Evolutionary conservation across 2,329 filamentous ascomycete genomes (phyloP), one percentile per base, ranked within the genome.

Genomic region (Verticillium klebahnii): DNA sequence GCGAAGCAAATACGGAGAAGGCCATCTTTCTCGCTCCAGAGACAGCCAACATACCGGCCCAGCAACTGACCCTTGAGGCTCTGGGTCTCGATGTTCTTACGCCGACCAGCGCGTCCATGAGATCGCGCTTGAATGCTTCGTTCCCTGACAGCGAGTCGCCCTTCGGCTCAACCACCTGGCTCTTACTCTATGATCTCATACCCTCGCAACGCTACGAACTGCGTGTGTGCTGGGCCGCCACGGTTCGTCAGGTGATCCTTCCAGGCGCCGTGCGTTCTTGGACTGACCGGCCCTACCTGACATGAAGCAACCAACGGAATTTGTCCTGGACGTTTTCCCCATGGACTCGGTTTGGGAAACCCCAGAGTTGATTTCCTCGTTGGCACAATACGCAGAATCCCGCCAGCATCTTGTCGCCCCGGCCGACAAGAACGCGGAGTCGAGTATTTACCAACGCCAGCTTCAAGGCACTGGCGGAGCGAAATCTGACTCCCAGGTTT

Each of bases 141-240:
- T 96, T 96, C 71, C 87, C 92, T 12, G 82, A 77, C 7, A 68
- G 77, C 8, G 71, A 77, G 2, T 71, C 75, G 34, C 82, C 81
- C 11, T 73, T 79, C 14, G 92, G 91, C 8, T 76, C 80, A 12
- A 80, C 88, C 59, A 89, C 90, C 32, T 98, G 95, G 95, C 85
- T 93, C 67, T 77, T 94, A 8, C 84, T 99, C 6, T 84, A 90
- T 61, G 78, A 82, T 37, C 80, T 99, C 60, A 81, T 77, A n/a
- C 83, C 86, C 39, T 85, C 86, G 12, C 89, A 89, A 70, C 85
- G 93, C 67, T 97, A 98, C 80, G 95, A 99, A 79, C 84, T 96
- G 57, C 88, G 95, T 60, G 82, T 97, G 63, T 98, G 94, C 78
- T 99, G 94, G 93, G 83, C 92, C 63, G 95, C 95, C 50, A 95